These are phyloP conservation scores for Amesomyces nigricolor DNA, from an alignment of 2,329 filamentous ascomycete genomes.

Conservation along the genomic window DNA sequence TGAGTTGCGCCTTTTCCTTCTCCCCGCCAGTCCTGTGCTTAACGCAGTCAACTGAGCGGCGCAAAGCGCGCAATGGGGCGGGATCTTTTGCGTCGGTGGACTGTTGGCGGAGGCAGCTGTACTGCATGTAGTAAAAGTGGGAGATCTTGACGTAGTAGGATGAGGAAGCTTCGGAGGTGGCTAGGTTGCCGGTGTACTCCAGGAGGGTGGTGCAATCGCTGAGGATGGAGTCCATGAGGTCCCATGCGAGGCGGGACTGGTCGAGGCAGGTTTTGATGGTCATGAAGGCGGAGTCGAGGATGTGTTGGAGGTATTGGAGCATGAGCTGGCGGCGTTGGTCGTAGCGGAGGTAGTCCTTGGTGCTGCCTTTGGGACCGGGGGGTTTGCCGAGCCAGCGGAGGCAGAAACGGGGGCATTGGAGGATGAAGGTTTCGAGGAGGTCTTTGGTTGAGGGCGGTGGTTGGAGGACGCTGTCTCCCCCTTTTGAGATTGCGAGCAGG, in stretches of 20 bases:
- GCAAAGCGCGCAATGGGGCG: conserved; percentile 51
- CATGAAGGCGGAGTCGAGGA: conserved; percentile 56
- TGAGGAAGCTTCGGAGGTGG: conserved; percentile 29
- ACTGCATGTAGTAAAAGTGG: conserved; percentile 63
- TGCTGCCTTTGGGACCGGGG: conserved; percentile 44
- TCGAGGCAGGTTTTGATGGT: conserved; percentile 50
- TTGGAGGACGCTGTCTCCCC: conserved; percentile 9
- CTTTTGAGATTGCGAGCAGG: conserved; percentile 31
- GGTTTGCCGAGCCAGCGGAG: conserved; percentile 57
- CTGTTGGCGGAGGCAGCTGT: conserved; percentile 46
- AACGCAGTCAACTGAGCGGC: conserved; percentile 58
- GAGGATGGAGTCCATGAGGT: conserved; percentile 50
- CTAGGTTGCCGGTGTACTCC: conserved; percentile 44
- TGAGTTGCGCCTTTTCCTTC: conserved; percentile 53
- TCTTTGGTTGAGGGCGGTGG: conserved; percentile 24
- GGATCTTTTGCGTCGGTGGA: conserved; percentile 37
- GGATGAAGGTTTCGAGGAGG: conserved; percentile 51
- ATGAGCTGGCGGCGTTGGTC: conserved; percentile 54
- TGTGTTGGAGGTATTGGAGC: conserved; percentile 46
- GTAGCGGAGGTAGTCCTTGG: conserved; percentile 56
- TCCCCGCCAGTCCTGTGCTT: conserved; percentile 49
- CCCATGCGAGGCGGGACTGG: conserved; percentile 45
- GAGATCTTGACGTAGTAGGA: conserved; percentile 62
- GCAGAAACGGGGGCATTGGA: conserved; percentile 55
- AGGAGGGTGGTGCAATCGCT: conserved; percentile 52